Conservation (phyloP, 257 asterid genomes). For the Plantago elongata region DNA sequence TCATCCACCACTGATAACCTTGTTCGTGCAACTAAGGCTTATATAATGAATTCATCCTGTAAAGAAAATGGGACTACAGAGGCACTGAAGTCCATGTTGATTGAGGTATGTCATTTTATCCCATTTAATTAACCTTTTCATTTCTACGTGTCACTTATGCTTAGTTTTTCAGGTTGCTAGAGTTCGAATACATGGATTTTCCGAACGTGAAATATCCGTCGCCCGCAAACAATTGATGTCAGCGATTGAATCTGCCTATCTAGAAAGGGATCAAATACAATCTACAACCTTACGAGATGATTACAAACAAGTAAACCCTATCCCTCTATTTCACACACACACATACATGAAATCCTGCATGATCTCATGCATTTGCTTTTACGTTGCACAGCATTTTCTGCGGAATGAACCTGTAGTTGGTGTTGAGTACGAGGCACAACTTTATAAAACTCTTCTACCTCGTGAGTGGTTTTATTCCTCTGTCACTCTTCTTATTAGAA, state of each 20-base stretch:
- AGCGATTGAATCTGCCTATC: constrained; percentile 86
- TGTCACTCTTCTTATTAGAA: constrained; percentile 8
- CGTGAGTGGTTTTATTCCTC: constrained; percentile 42
- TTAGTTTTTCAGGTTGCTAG: constrained; percentile 69
- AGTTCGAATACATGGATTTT: constrained; percentile 80
- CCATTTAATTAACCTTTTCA: constrained; percentile 10
- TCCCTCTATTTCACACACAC: neutral
- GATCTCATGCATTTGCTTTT: constrained; percentile 22
- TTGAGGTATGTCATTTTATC: constrained; percentile 54
- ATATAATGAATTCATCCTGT: constrained; percentile 85
- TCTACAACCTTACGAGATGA: constrained; percentile 84
- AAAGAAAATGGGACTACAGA: constrained; percentile 80
- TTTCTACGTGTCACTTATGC: constrained; percentile 33
- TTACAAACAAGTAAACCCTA: constrained; percentile 58
- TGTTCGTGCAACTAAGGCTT: constrained; percentile 74
- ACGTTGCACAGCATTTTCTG: constrained; percentile 69
- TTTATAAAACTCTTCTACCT: constrained; percentile 82
- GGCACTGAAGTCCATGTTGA: constrained; percentile 88
- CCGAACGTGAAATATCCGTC: constrained; percentile 81
- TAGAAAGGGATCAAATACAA: constrained; percentile 93
- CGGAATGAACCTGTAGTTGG: constrained; percentile 94
- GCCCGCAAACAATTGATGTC: constrained; percentile 79
- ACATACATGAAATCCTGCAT: constrained; percentile 6
- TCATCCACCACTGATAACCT: constrained; percentile 88
- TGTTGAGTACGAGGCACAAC: constrained; percentile 86